Percentiles rank a stretch among this genome's conserved stretches.
phyloP scores from a whole-genome alignment of 495 filamentous ascomycete genomes.

The Podospora conica region DNA sequence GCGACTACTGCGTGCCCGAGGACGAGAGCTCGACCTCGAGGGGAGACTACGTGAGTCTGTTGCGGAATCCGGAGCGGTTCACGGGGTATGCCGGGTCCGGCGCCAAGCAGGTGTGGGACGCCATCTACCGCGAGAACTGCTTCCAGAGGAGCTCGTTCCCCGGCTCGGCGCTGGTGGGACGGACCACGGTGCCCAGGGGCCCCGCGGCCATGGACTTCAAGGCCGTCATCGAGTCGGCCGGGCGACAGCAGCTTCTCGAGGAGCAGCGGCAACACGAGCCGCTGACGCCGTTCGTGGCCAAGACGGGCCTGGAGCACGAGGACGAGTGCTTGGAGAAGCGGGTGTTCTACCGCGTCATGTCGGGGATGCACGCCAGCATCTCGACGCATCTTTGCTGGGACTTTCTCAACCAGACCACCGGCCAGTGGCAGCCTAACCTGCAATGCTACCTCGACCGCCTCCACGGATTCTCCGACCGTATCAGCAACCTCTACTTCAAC shows the following conservation, averaged over 20 bases:
- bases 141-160: slow-evolving; percentile 68
- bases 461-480: slow-evolving; percentile 76
- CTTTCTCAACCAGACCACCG: slow-evolving; percentile 91
- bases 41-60: slow-evolving; percentile 91
- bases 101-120: slow-evolving; percentile 85
- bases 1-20: slow-evolving; percentile 95
- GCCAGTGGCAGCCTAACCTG: slow-evolving; percentile 88
- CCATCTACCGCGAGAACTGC: slow-evolving; percentile 96
- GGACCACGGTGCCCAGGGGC: slow-evolving; percentile 34
- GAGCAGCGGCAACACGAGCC: slow-evolving; percentile 49
- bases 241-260: slow-evolving; percentile 51
- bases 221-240: slow-evolving; percentile 68
- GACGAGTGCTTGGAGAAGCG: slow-evolving; percentile 96
- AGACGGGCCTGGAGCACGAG: slow-evolving; percentile 61
- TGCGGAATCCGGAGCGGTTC: slow-evolving; percentile 91
- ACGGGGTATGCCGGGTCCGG: slow-evolving; percentile 85
- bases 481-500: slow-evolving; percentile 98
- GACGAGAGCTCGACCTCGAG: slow-evolving; percentile 81
- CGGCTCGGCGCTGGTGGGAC: slow-evolving; percentile 39
- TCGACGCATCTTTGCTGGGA: slow-evolving; percentile 95
- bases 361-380: slow-evolving; percentile 96
- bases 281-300: slow-evolving; percentile 42
- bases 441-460: slow-evolving; percentile 82
- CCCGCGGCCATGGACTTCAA: slow-evolving; percentile 80
- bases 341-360: slow-evolving; percentile 90